A percentile compares a stretch with the other conserved stretches of the same genome.
Evolutionary conservation across 176 grass and related monocot genomes (phyloP).

Genomic region (Poa pratensis): DNA sequence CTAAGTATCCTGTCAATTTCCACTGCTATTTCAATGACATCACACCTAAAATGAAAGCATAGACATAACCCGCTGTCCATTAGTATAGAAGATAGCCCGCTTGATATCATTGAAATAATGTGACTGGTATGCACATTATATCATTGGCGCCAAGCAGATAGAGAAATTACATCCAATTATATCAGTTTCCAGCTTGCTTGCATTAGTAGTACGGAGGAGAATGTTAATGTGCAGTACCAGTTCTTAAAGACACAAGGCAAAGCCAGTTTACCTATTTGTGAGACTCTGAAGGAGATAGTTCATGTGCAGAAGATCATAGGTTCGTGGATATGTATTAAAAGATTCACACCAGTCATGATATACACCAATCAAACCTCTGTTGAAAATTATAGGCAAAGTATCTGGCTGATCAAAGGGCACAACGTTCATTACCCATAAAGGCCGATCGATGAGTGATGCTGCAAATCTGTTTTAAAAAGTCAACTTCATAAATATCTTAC

Average conservation of each 20-base stretch:
- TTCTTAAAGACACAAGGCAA: conserved; percentile 25
- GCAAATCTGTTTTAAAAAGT: conserved; percentile 70
- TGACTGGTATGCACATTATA: no score
- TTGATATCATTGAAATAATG: no score
- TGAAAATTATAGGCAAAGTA: conserved; percentile 80
- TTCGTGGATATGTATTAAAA: conserved; percentile 92
- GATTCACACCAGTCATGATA: conserved; percentile 98
- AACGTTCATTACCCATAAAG: conserved; percentile 95
- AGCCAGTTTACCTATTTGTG: conserved; percentile 56
- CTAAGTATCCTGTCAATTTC: conserved; percentile 93
- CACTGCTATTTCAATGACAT: conserved; percentile 61
- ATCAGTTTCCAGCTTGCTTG: background rate
- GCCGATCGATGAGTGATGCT: conserved; percentile 63
- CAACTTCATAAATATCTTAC: conserved; percentile 30
- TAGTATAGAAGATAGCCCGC: no score
- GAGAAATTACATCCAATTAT: no score
- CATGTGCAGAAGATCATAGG: conserved; percentile 89
- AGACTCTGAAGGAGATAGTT: conserved; percentile 69
- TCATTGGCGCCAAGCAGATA: no score
- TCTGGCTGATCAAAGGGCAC: conserved; percentile 66
- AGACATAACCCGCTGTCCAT: background rate
- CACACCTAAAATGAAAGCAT: conserved; percentile 61
- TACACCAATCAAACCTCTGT: conserved; percentile 90
- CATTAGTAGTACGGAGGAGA: conserved; percentile 1
- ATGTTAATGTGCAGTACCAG: conserved; percentile 5